These are phyloP conservation scores for Suillus spraguei DNA, from an alignment of 768 basidiomycete genomes.

Conservation along the genomic window DNA sequence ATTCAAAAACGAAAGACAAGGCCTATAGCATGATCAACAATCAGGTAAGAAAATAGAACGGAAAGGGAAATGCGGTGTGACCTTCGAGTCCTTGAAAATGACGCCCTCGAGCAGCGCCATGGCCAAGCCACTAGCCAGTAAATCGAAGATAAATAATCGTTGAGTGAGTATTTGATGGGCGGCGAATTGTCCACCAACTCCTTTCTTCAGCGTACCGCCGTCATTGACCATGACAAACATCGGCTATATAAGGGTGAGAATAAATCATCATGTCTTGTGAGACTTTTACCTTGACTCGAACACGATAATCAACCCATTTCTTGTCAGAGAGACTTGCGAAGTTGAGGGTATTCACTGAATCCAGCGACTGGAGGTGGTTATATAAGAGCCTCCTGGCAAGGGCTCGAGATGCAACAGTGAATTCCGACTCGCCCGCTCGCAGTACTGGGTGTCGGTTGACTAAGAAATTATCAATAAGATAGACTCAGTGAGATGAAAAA, in stretches of 20 bases:
- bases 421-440: conserved; percentile 37
- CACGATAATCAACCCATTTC: conserved; percentile 49
- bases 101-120: conserved; percentile 54
- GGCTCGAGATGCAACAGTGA: conserved; percentile 45
- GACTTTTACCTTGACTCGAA: conserved; percentile 40
- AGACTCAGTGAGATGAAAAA: neutral
- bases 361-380: conserved; percentile 45
- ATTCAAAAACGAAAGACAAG: conserved; percentile 58
- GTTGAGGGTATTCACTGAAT: conserved; percentile 43
- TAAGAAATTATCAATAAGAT: conserved; percentile 23
- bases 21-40: conserved; percentile 41
- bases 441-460: conserved; percentile 47
- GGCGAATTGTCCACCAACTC: conserved; percentile 13
- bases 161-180: conserved; percentile 44
- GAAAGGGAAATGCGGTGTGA: conserved; percentile 20
- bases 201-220: conserved; percentile 38
- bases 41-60: neutral
- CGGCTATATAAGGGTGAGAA: conserved; percentile 41
- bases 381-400: conserved; percentile 56
- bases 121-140: conserved; percentile 52
- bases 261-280: neutral
- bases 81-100: conserved; percentile 68
- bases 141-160: conserved; percentile 49
- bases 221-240: conserved; percentile 69
- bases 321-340: conserved; percentile 51